These are phyloP conservation scores for Claviceps citrina DNA, from an alignment of 2,329 filamentous ascomycete genomes.

Conservation along the genomic window DNA sequence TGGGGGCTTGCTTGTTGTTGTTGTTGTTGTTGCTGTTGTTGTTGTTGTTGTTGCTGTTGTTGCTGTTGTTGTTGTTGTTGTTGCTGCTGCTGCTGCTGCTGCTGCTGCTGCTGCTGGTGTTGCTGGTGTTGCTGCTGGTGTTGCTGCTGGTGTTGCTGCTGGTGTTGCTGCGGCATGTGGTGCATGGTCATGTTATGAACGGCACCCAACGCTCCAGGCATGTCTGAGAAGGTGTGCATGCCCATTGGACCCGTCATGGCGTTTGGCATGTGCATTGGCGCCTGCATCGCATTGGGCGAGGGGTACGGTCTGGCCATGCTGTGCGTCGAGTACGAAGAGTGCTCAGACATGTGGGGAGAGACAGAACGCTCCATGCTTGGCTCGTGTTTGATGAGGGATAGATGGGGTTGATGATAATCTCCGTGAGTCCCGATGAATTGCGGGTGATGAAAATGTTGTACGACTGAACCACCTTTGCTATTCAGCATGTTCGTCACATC, in stretches of 20 bases:
- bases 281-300: slow-evolving; percentile 37
- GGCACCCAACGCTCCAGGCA: slow-evolving; percentile 18
- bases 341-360: slow-evolving; percentile 45
- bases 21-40: slow-evolving; percentile 20
- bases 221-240: slow-evolving; percentile 25
- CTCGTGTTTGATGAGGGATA: slow-evolving; percentile 21
- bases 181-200: slow-evolving; percentile 25
- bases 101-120: too few species aligned
- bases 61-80: too few species aligned
- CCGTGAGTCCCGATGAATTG: slow-evolving; percentile 18
- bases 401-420: slow-evolving; percentile 18
- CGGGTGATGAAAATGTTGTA: slow-evolving; percentile 11
- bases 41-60: slow-evolving; percentile 20
- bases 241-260: slow-evolving; percentile 26
- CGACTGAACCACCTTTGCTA: slow-evolving; percentile 26
- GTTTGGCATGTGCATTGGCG: slow-evolving; percentile 30
- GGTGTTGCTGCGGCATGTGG: slow-evolving; percentile 21
- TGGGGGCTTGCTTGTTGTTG: slow-evolving; percentile 20
- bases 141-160: too few species aligned
- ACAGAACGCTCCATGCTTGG: slow-evolving; percentile 35
- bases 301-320: slow-evolving; percentile 35
- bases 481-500: slow-evolving; percentile 38
- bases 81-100: too few species aligned
- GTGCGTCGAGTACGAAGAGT: slow-evolving; percentile 39
- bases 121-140: too few species aligned